Base-by-base conservation (phyloP, 192 early-diverging fungal genomes). In the Chytriomyces sp. region DNA sequence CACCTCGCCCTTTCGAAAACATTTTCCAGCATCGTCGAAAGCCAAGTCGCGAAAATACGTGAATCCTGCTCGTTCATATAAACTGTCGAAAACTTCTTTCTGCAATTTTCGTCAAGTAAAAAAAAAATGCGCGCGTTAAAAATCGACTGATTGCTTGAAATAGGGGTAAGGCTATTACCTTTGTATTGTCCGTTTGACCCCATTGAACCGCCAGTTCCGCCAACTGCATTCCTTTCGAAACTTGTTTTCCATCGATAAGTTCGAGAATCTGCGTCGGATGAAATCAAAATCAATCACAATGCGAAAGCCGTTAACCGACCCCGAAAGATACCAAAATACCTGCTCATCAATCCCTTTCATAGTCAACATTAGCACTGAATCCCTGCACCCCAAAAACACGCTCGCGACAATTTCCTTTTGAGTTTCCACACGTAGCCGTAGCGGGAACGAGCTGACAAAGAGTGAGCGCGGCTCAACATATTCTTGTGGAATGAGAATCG, bases 11-110 rank as follows among this genome's bases (percentile, higher is more conserved):
- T 89, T 88, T 28, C 88, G 68, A 35, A 95, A 84, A 6, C 89
- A 76, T 6, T 67, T 53, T 64, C 92, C 82, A 0, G 92, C 92
- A 48, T 91, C 86, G 43, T 93, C 89, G 76, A 94, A 94, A 0
- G 88, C 60, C 1, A 91, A 90, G 44, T 87, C 86, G 16, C 82
- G 81, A 20, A 94, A 82, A 50, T 86, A 86, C 7, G 91, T 75
- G 10, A 92, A 64, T 45, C 89, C 93, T 1, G 90, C 89, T 50
- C 89, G 90, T 69, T 90, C 87, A 77, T 89, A 89, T 9, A 92
- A 53, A 1, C 11, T 1, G 16, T 45, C 8, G 7, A 83, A 68
- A 11, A 68, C 49, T 69, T 69, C 24, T 26, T 69, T 69, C 67
- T 69, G 45, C 16, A 16, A 50, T 0, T 0, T 11, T 24, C n/a